A percentile compares a stretch with the other conserved stretches of the same genome.
Evolutionary conservation across 345 rosid genomes (phyloP).

Genomic region (Hevea brasiliensis): DNA sequence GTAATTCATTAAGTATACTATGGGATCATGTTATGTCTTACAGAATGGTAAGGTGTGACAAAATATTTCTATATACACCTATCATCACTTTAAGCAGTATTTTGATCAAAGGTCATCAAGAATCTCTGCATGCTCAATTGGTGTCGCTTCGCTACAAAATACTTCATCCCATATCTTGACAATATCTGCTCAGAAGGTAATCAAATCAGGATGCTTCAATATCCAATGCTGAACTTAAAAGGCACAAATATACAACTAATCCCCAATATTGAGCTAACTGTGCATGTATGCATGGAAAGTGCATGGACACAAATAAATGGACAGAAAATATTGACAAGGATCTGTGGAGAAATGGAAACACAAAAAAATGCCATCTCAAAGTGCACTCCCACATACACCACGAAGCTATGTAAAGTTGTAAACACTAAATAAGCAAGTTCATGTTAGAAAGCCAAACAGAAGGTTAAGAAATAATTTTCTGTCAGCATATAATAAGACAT

Average conservation of each 20-base stretch:
- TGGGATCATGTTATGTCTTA: no score
- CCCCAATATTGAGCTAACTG: not conserved
- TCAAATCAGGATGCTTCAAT: slow-evolving; percentile 11
- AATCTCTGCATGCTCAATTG: slow-evolving; percentile 56
- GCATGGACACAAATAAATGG: not conserved
- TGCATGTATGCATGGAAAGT: not conserved
- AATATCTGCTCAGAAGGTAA: slow-evolving; percentile 57
- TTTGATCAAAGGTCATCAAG: slow-evolving; percentile 50
- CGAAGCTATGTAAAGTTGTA: not conserved
- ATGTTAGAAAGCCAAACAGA: not conserved
- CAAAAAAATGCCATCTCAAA: no score
- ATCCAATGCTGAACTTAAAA: not conserved
- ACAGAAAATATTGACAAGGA: no score
- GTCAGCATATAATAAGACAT: slow-evolving; percentile 15
- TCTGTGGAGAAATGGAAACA: no score
- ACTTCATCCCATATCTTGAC: slow-evolving; percentile 66
- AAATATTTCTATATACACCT: not conserved
- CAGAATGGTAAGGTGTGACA: no score
- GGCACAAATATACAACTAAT: not conserved
- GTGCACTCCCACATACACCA: not conserved
- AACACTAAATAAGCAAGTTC: no score
- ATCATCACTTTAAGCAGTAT: slow-evolving; percentile 46
- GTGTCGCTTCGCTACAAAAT: slow-evolving; percentile 59
- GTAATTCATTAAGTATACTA: no score
- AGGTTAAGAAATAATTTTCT: not conserved